Evolutionary conservation across 257 asterid species (phyloP).

Genomic region (Plectranthus barbatus): DNA sequence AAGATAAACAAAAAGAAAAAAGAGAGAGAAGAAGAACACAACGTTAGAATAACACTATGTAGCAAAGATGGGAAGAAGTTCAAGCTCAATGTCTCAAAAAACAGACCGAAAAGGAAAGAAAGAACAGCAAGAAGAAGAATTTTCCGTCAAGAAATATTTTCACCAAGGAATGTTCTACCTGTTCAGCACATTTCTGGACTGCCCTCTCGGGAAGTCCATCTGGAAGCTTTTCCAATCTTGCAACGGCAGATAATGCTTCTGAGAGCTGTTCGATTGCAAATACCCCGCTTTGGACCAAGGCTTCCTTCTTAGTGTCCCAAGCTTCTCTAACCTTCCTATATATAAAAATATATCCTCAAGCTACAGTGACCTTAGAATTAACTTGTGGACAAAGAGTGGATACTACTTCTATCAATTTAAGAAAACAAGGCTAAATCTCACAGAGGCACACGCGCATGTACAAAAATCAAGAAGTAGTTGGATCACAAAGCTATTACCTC

Average conservation of each 20-base stretch:
- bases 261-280: conserved; percentile 86
- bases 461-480: not conserved
- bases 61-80: not conserved
- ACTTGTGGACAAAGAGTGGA: not conserved
- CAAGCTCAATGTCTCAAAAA: not conserved
- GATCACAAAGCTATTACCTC: conserved; percentile 32
- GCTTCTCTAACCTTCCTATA: conserved; percentile 93
- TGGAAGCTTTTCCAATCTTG: conserved; percentile 53
- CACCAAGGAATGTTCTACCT: conserved; percentile 30
- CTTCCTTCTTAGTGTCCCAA: conserved; percentile 68
- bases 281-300: conserved; percentile 57
- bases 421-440: not conserved
- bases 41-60: not conserved
- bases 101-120: not conserved
- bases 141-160: not conserved
- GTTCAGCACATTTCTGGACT: conserved; percentile 66
- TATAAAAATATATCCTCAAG: not conserved
- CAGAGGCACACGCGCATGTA: not conserved
- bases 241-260: conserved; percentile 62
- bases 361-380: not conserved
- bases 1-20: not conserved
- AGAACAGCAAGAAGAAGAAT: not conserved
- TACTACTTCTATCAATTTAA: not conserved
- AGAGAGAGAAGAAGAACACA: not conserved
- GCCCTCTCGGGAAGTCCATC: conserved; percentile 57